A percentile compares a stretch with the other conserved stretches of the same genome.
phyloP scores from a whole-genome alignment of 2,329 filamentous ascomycete species.

The Xylariaceae sp. region DNA sequence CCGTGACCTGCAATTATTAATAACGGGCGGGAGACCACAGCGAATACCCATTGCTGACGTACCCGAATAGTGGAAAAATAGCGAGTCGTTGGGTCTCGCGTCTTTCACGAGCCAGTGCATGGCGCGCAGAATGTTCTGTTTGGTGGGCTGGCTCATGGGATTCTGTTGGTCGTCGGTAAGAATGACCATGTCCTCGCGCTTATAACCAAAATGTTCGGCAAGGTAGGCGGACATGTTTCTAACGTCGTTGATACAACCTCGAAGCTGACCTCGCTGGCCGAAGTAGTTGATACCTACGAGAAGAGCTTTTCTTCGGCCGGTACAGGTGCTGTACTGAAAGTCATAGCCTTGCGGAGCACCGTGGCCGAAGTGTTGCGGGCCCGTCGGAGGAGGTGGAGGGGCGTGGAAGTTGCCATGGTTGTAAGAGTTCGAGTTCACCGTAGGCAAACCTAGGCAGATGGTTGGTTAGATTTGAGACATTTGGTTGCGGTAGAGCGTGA shows the following conservation, averaged over 20 bases:
- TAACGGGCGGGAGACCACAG: neutral
- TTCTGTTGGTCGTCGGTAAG: constrained; percentile 97
- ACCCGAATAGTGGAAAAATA: constrained; percentile 98
- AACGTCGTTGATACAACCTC: constrained; percentile 96
- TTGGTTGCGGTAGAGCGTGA: constrained; percentile 12
- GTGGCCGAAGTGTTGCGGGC: constrained; percentile 73
- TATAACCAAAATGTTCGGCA: constrained; percentile 87
- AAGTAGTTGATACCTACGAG: constrained; percentile 98
- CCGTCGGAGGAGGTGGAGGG: constrained; percentile 68
- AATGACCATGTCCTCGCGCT: constrained; percentile 94
- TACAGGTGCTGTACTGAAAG: constrained; percentile 92
- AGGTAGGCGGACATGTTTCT: constrained; percentile 95
- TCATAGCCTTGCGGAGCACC: constrained; percentile 80
- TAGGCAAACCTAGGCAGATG: constrained; percentile 40
- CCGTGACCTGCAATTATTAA: constrained; percentile 63
- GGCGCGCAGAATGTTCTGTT: constrained; percentile 89
- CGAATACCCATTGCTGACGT: constrained; percentile 20
- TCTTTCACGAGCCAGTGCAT: constrained; percentile 99
- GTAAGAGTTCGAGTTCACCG: constrained; percentile 55
- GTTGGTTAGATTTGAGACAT: constrained; percentile 8
- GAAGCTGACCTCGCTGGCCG: constrained; percentile 83
- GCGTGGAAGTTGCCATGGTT: constrained; percentile 58
- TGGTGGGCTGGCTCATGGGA: constrained; percentile 94
- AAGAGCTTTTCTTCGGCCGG: constrained; percentile 83
- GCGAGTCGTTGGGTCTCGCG: constrained; percentile 85